Percentiles rank a stretch among this genome's conserved stretches.
Evolutionary conservation across 2,329 filamentous ascomycete genomes (phyloP).

Genomic region (Cylindrodendrum hubeiense): DNA sequence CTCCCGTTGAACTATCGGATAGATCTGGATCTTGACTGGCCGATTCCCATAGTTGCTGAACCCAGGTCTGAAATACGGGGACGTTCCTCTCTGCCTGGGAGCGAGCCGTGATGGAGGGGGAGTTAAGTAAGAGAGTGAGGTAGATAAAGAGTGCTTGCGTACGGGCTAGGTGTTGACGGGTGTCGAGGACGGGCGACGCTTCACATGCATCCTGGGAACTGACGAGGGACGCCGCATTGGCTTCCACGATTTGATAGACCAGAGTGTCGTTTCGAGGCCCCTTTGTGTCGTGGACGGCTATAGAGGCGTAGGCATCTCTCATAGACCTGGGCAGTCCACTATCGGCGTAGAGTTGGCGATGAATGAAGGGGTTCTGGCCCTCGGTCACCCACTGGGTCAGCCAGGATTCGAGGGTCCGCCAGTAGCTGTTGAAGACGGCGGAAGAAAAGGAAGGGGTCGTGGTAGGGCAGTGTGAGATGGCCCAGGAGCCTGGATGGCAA

Average conservation of each 20-base stretch:
- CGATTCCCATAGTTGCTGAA: constrained; percentile 15
- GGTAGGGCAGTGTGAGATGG: background rate
- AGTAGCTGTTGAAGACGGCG: constrained; percentile 6
- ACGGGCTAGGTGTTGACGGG: constrained; percentile 4
- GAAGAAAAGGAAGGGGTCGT: constrained; percentile 3
- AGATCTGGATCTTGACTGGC: constrained; percentile 6
- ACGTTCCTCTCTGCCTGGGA: constrained; percentile 19
- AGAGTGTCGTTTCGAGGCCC: background rate
- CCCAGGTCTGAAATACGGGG: constrained; percentile 13
- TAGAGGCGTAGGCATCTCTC: constrained; percentile 14
- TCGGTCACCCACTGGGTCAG: constrained; percentile 13
- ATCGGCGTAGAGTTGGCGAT: constrained; percentile 24
- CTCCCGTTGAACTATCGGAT: background rate
- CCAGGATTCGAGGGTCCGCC: constrained; percentile 6
- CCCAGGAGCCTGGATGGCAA: constrained; percentile 1
- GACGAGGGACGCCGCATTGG: background rate
- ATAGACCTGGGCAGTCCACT: constrained; percentile 14
- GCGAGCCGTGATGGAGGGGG: constrained; percentile 12
- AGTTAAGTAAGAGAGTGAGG: constrained; percentile 16
- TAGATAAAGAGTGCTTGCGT: constrained; percentile 21
- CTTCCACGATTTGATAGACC: constrained; percentile 5
- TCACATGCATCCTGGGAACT: background rate
- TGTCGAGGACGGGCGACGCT: background rate
- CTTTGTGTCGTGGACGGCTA: constrained; percentile 5
- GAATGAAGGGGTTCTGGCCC: constrained; percentile 24